Percentiles rank a stretch among this genome's conserved stretches.
These are phyloP conservation scores for Candida anglica DNA, from an alignment of 805 yeast species.

Conservation along the genomic window DNA sequence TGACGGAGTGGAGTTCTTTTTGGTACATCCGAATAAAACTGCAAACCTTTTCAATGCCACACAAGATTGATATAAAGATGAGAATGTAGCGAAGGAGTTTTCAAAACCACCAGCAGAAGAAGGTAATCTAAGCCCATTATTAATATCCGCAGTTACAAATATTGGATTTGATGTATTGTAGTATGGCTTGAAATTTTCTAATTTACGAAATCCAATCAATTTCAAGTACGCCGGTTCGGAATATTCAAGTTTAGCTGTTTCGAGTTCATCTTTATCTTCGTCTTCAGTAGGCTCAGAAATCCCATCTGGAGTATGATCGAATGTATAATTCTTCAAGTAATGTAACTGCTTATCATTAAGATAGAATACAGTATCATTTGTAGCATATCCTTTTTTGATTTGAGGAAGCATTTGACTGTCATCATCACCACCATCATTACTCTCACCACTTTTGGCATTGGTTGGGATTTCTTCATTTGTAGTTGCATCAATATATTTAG, in stretches of 20 bases:
- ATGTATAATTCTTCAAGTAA: constrained; percentile 27
- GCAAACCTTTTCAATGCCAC: constrained; percentile 51
- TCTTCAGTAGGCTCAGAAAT: constrained; percentile 3
- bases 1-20: constrained; percentile 50
- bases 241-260: background rate
- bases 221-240: constrained; percentile 48
- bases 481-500: constrained; percentile 32
- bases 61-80: constrained; percentile 63
- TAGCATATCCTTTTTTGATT: constrained; percentile 13
- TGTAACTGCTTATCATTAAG: constrained; percentile 21
- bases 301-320: constrained; percentile 26
- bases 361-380: constrained; percentile 19
- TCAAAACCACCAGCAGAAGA: constrained; percentile 36
- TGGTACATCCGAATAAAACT: constrained; percentile 66
- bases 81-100: constrained; percentile 65
- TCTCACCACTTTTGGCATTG: constrained; percentile 30
- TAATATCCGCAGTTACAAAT: constrained; percentile 65
- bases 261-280: constrained; percentile 13
- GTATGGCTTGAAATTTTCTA: constrained; percentile 42
- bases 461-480: constrained; percentile 45
- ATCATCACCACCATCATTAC: constrained; percentile 30
- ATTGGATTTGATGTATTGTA: constrained; percentile 52
- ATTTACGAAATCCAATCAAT: constrained; percentile 62
- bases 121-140: constrained; percentile 28
- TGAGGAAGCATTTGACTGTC: constrained; percentile 25